Percentiles rank a stretch among this genome's conserved stretches.
Conservation (phyloP, 1,284 basidiomycete species). For the Apiotrichum domesticum region DNA sequence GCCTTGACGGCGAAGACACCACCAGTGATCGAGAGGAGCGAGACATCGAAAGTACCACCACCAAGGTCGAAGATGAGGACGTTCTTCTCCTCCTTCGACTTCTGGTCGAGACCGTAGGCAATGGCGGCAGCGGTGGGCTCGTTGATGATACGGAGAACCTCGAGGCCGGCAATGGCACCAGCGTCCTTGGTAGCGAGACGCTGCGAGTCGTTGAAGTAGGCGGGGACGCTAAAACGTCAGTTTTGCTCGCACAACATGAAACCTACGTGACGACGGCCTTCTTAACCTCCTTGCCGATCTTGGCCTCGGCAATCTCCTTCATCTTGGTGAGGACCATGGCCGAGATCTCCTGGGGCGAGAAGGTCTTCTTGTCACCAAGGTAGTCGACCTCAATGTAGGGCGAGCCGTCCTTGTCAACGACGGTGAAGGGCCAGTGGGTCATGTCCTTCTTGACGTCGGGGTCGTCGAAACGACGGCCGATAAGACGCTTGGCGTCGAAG, state of each 20-base stretch:
- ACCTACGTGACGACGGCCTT: conserved; percentile 59
- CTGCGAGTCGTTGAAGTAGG: conserved; percentile 66
- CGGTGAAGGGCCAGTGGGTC: conserved; percentile 66
- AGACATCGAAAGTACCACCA: conserved; percentile 74
- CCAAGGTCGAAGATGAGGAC: conserved; percentile 99
- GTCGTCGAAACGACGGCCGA: conserved; percentile 86
- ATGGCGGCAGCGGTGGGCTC: conserved; percentile 54
- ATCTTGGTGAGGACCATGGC: conserved; percentile 98
- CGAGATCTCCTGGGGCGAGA: conserved; percentile 71
- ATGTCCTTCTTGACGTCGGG: conserved; percentile 59
- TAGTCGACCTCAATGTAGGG: conserved; percentile 58
- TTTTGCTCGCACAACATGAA: neutral
- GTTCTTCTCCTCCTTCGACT: conserved; percentile 85
- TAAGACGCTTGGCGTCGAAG: conserved; percentile 95
- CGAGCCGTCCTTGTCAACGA: conserved; percentile 56
- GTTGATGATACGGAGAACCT: conserved; percentile 66
- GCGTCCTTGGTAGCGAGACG: conserved; percentile 60
- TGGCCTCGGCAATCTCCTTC: conserved; percentile 74
- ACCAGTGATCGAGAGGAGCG: conserved; percentile 58
- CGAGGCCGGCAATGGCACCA: conserved; percentile 59
- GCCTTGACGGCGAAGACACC: conserved; percentile 63
- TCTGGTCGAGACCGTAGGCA: conserved; percentile 61
- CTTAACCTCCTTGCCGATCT: conserved; percentile 59
- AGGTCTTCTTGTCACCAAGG: conserved; percentile 56
- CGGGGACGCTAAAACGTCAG: conserved; percentile 55